Conservation (phyloP, 345 rosid genomes). For the Durio zibethinus region DNA sequence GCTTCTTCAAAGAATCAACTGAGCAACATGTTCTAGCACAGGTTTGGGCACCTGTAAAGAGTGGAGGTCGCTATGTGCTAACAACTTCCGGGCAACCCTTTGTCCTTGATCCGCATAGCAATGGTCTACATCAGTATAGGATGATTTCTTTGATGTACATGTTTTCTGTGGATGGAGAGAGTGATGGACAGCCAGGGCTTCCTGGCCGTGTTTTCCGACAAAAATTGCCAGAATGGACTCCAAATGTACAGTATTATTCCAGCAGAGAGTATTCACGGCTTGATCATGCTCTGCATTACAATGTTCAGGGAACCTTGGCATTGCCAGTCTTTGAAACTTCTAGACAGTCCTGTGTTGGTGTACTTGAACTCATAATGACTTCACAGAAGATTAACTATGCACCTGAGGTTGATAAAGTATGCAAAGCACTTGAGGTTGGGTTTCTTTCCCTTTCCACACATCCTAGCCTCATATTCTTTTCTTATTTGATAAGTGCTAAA, state of each 20-base stretch:
- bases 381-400: conserved; percentile 82
- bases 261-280: conserved; percentile 75
- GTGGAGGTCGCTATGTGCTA: conserved; percentile 52
- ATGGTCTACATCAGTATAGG: conserved; percentile 80
- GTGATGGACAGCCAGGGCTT: conserved; percentile 71
- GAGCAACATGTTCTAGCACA: conserved; percentile 85
- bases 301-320: conserved; percentile 86
- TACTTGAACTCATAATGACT: conserved; percentile 86
- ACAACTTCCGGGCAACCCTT: conserved; percentile 94
- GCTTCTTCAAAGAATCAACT: conserved; percentile 75
- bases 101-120: conserved; percentile 65
- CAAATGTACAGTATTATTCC: conserved; percentile 87
- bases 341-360: conserved; percentile 79
- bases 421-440: conserved; percentile 97
- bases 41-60: conserved; percentile 87
- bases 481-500: not conserved
- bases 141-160: conserved; percentile 71
- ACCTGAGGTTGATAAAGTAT: conserved; percentile 93
- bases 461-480: not conserved
- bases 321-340: conserved; percentile 88
- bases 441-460: conserved; percentile 18
- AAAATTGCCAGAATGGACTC: conserved; percentile 92
- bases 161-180: conserved; percentile 76
- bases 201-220: conserved; percentile 92
- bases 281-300: conserved; percentile 62